Evolutionary conservation across 306 rosid genomes (phyloP).

Genomic region (Abrus precatorius): DNA sequence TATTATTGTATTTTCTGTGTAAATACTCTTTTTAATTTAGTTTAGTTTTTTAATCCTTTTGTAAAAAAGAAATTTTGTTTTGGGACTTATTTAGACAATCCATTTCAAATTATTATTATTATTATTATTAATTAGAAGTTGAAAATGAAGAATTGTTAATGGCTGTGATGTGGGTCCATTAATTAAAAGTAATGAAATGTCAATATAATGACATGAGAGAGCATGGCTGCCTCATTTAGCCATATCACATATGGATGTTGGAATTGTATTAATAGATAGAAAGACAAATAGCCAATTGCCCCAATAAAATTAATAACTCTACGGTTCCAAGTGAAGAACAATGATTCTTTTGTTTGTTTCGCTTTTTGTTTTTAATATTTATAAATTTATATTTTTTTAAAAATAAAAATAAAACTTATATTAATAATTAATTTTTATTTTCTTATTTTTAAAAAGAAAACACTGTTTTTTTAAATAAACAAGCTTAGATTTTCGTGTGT

Average conservation of each 20-base stretch:
- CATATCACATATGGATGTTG: constrained; percentile 21
- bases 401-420: too few species aligned
- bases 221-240: constrained; percentile 14
- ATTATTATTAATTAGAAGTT: neutral
- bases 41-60: neutral
- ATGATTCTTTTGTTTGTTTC: too few species aligned
- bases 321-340: too few species aligned
- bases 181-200: constrained; percentile 23
- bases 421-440: too few species aligned
- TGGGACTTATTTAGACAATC: neutral
- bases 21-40: constrained; percentile 2
- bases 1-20: neutral
- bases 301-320: neutral
- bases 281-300: constrained; percentile 13
- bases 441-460: too few species aligned
- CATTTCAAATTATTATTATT: neutral
- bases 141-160: neutral
- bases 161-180: neutral
- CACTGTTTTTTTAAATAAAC: too few species aligned
- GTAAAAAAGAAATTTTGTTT: neutral
- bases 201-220: constrained; percentile 13
- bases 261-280: constrained; percentile 20
- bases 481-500: too few species aligned
- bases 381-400: too few species aligned
- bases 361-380: too few species aligned